Percentiles rank a stretch among this genome's conserved stretches.
Conservation (phyloP, 1,139 yeast genomes). For the Geotrichum carabidarum region DNA sequence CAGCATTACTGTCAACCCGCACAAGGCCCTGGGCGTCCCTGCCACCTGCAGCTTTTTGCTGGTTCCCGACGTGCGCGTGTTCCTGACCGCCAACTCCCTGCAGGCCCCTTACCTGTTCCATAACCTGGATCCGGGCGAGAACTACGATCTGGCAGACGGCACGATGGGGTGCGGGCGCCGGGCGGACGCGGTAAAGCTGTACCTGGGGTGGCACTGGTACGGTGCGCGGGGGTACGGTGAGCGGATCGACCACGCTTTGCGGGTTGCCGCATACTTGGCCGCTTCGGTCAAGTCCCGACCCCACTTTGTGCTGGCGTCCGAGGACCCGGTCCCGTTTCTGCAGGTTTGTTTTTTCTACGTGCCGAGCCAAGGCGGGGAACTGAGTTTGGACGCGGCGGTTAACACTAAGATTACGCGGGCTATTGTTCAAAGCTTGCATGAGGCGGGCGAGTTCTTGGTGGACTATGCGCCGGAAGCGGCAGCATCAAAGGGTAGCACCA, state of each 20-base stretch:
- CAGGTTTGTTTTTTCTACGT: slow-evolving; percentile 80
- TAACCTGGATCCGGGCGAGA: slow-evolving; percentile 48
- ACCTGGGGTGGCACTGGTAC: slow-evolving; percentile 75
- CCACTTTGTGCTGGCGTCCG: slow-evolving; percentile 51
- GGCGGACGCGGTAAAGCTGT: slow-evolving; percentile 74
- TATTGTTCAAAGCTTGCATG: slow-evolving; percentile 60
- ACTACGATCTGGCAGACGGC: slow-evolving; percentile 79
- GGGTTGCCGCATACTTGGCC: slow-evolving; percentile 58
- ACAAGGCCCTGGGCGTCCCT: slow-evolving; percentile 88
- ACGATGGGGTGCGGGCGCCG: slow-evolving; percentile 93
- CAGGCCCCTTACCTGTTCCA: slow-evolving; percentile 82
- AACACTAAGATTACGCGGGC: slow-evolving; percentile 58
- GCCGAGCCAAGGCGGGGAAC: slow-evolving; percentile 26
- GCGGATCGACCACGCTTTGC: slow-evolving; percentile 69
- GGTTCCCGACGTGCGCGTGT: slow-evolving; percentile 59
- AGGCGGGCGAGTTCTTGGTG: slow-evolving; percentile 59
- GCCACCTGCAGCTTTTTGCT: slow-evolving; percentile 77
- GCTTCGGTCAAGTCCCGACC: slow-evolving; percentile 35
- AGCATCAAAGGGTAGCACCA: slow-evolving; percentile 27
- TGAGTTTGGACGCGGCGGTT: slow-evolving; percentile 29
- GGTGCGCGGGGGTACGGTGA: slow-evolving; percentile 52
- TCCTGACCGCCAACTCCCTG: slow-evolving; percentile 69
- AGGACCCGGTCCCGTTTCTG: slow-evolving; percentile 64
- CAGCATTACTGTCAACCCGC: slow-evolving; percentile 82
- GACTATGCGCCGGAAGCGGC: slow-evolving; percentile 70